A percentile compares a stretch with the other conserved stretches of the same genome.
Conservation (phyloP, 2,329 filamentous ascomycete species). For the Clarireedia monteithiana region DNA sequence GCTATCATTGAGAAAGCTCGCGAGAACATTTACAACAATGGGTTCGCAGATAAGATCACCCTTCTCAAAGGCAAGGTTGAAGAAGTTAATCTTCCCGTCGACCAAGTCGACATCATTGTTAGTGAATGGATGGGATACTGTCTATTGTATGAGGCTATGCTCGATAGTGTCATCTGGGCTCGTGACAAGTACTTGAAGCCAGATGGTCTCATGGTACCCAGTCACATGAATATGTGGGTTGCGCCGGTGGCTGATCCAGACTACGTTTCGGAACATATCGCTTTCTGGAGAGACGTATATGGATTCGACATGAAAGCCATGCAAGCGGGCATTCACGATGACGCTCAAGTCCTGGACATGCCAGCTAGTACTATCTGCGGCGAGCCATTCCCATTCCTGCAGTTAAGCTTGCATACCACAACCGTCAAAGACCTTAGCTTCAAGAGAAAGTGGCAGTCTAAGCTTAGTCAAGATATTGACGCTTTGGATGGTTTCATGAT, state of each 20-base stretch:
- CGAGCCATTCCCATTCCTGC: slow-evolving; percentile 56
- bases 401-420: slow-evolving; percentile 69
- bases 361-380: slow-evolving; percentile 53
- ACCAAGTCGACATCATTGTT: slow-evolving; percentile 98
- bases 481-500: slow-evolving; percentile 78
- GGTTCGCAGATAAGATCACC: slow-evolving; percentile 92
- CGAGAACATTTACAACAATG: slow-evolving; percentile 89
- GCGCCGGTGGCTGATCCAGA: slow-evolving; percentile 73
- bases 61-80: slow-evolving; percentile 99
- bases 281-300: slow-evolving; percentile 89
- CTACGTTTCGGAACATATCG: slow-evolving; percentile 68
- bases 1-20: slow-evolving; percentile 98
- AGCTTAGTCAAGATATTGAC: slow-evolving; percentile 53
- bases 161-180: slow-evolving; percentile 95
- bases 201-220: slow-evolving; percentile 85
- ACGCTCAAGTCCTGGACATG: slow-evolving; percentile 71
- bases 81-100: slow-evolving; percentile 86
- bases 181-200: slow-evolving; percentile 84
- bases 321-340: slow-evolving; percentile 73
- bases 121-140: slow-evolving; percentile 99
- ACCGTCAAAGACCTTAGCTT: slow-evolving; percentile 69
- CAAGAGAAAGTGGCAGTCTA: slow-evolving; percentile 56
- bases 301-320: slow-evolving; percentile 92
- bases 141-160: slow-evolving; percentile 96
- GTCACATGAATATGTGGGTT: slow-evolving; percentile 73